Evolutionary conservation across 805 yeast species (phyloP), one percentile per base, ranked within the genome.

Genomic region (Komagataella populi): DNA sequence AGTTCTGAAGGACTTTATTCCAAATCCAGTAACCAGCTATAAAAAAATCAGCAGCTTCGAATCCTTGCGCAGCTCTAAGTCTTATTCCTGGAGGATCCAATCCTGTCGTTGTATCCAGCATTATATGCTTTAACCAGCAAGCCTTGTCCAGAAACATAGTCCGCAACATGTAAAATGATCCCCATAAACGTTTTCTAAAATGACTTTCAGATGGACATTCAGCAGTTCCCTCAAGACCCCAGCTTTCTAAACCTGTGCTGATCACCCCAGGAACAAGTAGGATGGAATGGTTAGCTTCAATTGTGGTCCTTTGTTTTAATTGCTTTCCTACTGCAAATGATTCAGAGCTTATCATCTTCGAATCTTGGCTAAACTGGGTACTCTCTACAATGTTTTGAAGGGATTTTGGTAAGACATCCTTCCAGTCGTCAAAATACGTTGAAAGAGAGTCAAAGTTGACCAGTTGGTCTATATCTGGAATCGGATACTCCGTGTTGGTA

Each of bases 11-110:
- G 50, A 93, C 79, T 63, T 93, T 93, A 63, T 87, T 88, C 99
- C 99, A 93, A 60, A 93, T 87, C 99, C 99, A 93, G 65, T 93
- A 93, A 0, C 99, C 99, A 3, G 97, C 87, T 66, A 93, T 81
- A 61, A 93, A 93, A 66, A 88, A 93, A 67, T 93, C 99, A 0
- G 96, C 93, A 1, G 96, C 93, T 59, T 90, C 97, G 64, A 93
- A 87, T 0, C 99, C 99, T 63, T 87, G 96, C 0, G 96, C 91
- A 0, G 98, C 95, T 52, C 99, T 72, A 23, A 93, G 63, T 58
- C 74, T 84, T 58, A 87, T 76, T 50, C 85, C 77, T 1, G 85
- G 84, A 0, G 99, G 99, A 63, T 93, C 99, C 23, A 93, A 69
- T 0, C 99, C 99, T 0, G 98, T 93, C 52, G 80, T 81, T 0